phyloP scores from a whole-genome alignment of 1,284 basidiomycete species.

The Trichosporon sp. region DNA sequence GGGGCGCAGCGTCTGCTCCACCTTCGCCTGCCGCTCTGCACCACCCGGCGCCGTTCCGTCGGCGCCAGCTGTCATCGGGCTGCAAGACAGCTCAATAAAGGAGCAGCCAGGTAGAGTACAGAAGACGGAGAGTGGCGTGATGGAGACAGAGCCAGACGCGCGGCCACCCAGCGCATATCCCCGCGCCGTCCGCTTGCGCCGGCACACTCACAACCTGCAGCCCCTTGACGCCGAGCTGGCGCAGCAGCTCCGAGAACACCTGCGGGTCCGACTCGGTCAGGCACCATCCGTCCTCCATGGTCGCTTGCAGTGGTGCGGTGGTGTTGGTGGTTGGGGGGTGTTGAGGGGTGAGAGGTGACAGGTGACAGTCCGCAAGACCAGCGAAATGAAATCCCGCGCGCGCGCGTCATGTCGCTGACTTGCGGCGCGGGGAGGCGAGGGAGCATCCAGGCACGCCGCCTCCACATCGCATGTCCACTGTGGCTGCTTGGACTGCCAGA shows the following conservation, averaged over 20 bases:
- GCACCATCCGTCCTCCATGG: conserved; percentile 48
- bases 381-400: not conserved
- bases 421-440: no score
- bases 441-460: not conserved
- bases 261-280: conserved; percentile 52
- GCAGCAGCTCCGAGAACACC: conserved; percentile 51
- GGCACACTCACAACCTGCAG: conserved; percentile 49
- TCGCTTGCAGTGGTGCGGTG: not conserved
- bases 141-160: no score
- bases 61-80: no score
- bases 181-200: not conserved
- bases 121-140: no score
- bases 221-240: conserved; percentile 51
- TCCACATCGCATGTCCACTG: not conserved
- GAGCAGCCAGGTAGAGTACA: no score
- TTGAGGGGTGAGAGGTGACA: not conserved
- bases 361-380: not conserved
- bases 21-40: no score
- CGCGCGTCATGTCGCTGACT: not conserved
- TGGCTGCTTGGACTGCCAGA: no score
- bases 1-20: no score
- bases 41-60: no score
- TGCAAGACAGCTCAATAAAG: no score
- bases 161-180: not conserved
- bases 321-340: not conserved